Evolutionary conservation across 2,329 filamentous ascomycete species (phyloP), one percentile per base, ranked within the genome.

Genomic region (Trichoderma koningiopsis): DNA sequence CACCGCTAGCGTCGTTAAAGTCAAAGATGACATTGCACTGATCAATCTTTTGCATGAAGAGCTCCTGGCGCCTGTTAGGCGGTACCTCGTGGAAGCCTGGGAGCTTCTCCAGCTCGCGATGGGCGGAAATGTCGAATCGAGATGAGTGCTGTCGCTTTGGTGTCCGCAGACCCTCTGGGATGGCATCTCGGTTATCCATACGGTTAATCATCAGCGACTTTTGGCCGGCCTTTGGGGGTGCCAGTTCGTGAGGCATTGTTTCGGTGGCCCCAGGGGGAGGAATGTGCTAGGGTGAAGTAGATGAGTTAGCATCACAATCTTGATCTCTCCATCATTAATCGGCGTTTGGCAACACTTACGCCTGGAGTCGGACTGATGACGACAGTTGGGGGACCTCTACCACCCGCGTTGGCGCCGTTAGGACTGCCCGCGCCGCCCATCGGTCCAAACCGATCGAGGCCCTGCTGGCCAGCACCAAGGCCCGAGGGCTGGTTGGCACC

Each of bases 1-100:
- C 96, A 74, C 91, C 94, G 73, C 93, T 97, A 60, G 95, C 93
- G 81, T 99, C 96, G 79, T 98, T 99, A 84, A 99, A 99, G 83
- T 99, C 96, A 79, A 99, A 99, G 76, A 99, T 99, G 84, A 99
- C 96, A 79, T 99, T 99, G 85, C 96, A 99, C 80, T 99, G 96
- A 77, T 98, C 96, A 75, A 99, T 96, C 86, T 99, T 99, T 79
- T 98, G 94, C 94, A 99, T 97, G 82, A 99, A 99, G 22, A 99
- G 88, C 75, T 98, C 95, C 82, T 97, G 94, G 71, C 96, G 89
- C 72, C 95, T 90, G 79, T 97, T 97, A 19, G 96, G 96, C 13
- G 95, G 92, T 31, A 98, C 96, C 81, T 99, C 96, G 77, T 99
- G 96, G 81, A 99, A 99, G 43, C 96, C 96, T 1, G 96, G 95